phyloP scores from a whole-genome alignment of 1,284 basidiomycete species.

The Malassezia equina region DNA sequence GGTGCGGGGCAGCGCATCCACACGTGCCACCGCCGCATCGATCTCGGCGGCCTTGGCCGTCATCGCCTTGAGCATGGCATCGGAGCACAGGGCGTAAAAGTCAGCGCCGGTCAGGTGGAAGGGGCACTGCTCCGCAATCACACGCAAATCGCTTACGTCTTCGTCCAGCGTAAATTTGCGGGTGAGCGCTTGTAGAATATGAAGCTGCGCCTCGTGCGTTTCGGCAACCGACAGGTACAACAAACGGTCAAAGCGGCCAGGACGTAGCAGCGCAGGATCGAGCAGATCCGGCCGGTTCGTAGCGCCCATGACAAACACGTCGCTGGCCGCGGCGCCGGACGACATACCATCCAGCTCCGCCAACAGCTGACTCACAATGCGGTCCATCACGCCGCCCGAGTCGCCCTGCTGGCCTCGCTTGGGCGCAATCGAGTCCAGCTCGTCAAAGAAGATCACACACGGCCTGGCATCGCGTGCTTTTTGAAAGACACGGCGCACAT shows the following conservation, averaged over 20 bases:
- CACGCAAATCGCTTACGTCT: constrained; percentile 56
- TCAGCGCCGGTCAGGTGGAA: constrained; percentile 75
- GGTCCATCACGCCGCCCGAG: constrained; percentile 52
- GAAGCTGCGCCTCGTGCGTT: constrained; percentile 72
- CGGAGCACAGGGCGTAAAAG: constrained; percentile 92
- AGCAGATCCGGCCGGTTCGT: constrained; percentile 51
- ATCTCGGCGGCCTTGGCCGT: constrained; percentile 71
- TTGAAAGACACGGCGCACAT: constrained; percentile 51
- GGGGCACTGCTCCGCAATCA: constrained; percentile 66
- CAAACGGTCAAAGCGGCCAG: constrained; percentile 87
- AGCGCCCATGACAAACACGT: constrained; percentile 52
- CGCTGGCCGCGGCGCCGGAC: constrained; percentile 43
- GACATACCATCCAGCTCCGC: constrained; percentile 52
- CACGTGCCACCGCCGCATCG: constrained; percentile 47
- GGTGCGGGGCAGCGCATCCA: constrained; percentile 50
- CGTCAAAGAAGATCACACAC: constrained; percentile 52
- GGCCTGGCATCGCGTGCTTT: constrained; percentile 51
- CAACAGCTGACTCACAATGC: constrained; percentile 50
- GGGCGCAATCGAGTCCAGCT: constrained; percentile 51
- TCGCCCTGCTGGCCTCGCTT: constrained; percentile 52
- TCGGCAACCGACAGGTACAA: constrained; percentile 88
- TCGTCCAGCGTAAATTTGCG: constrained; percentile 78
- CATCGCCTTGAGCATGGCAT: constrained; percentile 92
- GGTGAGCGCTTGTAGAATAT: constrained; percentile 81
- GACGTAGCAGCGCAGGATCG: constrained; percentile 50